phyloP scores from a whole-genome alignment of 1,139 yeast genomes.

The Petasospora fabianii region DNA sequence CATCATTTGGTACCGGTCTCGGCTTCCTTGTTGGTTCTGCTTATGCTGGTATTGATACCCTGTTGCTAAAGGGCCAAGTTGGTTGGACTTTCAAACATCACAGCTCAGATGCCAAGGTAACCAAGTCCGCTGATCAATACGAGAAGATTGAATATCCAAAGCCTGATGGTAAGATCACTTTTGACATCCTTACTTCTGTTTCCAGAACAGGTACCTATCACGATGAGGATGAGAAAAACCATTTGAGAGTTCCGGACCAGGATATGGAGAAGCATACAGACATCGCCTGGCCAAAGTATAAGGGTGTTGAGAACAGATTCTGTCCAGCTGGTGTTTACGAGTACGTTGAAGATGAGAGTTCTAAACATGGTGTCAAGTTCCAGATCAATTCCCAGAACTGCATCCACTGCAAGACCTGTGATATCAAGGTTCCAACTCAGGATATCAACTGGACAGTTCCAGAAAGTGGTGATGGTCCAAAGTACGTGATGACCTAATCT shows the following conservation, averaged over 20 bases:
- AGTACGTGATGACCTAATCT: constrained; percentile 45
- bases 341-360: constrained; percentile 66
- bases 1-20: constrained; percentile 70
- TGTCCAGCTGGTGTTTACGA: constrained; percentile 99
- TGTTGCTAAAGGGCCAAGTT: constrained; percentile 69
- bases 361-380: constrained; percentile 64
- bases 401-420: constrained; percentile 97
- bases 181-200: constrained; percentile 88
- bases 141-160: constrained; percentile 83
- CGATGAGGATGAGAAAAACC: constrained; percentile 91
- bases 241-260: constrained; percentile 74
- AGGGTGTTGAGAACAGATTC: constrained; percentile 87
- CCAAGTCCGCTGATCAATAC: constrained; percentile 61
- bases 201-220: constrained; percentile 95
- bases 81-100: constrained; percentile 85
- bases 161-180: constrained; percentile 87
- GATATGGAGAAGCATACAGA: constrained; percentile 66
- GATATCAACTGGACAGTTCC: constrained; percentile 95
- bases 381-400: constrained; percentile 95
- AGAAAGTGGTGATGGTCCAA: constrained; percentile 98
- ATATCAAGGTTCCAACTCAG: constrained; percentile 91
- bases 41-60: constrained; percentile 82
- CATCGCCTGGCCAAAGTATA: constrained; percentile 63
- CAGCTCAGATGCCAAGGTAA: constrained; percentile 67
- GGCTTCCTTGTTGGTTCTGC: constrained; percentile 78